These are phyloP conservation scores for Raphanus hybrid DNA, from an alignment of 441 rosid species.

Conservation along the genomic window DNA sequence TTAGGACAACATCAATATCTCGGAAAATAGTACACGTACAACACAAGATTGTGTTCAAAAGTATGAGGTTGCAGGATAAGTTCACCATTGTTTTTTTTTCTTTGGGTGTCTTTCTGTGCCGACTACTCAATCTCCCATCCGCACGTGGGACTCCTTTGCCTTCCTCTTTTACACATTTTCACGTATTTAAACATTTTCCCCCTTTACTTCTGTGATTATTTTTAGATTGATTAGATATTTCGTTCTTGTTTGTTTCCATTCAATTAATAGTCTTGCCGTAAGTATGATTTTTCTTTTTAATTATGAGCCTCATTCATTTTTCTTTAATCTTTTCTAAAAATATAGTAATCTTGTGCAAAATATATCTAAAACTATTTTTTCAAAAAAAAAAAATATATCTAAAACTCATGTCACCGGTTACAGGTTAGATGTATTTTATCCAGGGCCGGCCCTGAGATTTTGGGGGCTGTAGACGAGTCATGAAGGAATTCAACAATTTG, in stretches of 20 bases:
- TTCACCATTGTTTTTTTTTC: not conserved
- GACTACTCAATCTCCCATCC: slow-evolving; percentile 20
- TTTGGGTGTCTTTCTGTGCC: slow-evolving; percentile 13
- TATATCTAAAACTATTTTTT: slow-evolving; percentile 2
- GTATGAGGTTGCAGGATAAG: not conserved
- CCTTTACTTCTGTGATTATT: not conserved
- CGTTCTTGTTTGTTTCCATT: not conserved
- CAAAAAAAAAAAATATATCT: not conserved
- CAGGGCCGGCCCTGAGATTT: too few relatives aligned
- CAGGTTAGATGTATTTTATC: not conserved
- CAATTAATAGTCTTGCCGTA: not conserved
- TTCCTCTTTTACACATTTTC: not conserved
- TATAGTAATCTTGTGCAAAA: not conserved
- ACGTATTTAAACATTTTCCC: not conserved
- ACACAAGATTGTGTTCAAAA: not conserved
- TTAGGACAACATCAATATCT: not conserved
- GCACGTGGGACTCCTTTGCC: slow-evolving; percentile 33
- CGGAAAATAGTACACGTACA: slow-evolving; percentile 2
- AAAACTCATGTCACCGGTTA: not conserved
- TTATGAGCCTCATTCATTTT: not conserved
- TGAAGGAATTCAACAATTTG: too few relatives aligned
- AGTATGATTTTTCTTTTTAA: not conserved
- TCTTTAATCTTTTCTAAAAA: too few relatives aligned
- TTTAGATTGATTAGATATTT: not conserved
- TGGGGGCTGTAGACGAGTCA: too few relatives aligned